Percentiles rank a stretch among this genome's conserved stretches.
These are phyloP conservation scores for Salix caprea DNA, from an alignment of 345 rosid species.

Conservation along the genomic window DNA sequence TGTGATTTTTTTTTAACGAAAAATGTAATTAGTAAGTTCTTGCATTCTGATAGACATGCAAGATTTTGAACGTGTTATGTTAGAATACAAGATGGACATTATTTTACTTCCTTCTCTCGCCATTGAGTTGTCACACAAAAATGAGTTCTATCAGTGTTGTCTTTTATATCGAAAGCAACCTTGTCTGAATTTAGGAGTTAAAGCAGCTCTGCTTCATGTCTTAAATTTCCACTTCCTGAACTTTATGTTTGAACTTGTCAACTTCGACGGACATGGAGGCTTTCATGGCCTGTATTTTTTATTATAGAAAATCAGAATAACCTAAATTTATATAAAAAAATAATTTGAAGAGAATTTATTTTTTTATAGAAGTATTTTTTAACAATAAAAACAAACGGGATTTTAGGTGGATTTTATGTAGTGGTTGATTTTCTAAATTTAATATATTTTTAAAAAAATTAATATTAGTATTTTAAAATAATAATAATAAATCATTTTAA, in stretches of 20 bases:
- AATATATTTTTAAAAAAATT: too few species aligned
- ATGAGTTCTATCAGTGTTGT: background rate
- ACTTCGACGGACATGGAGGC: background rate
- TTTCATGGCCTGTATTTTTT: too few species aligned
- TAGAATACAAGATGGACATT: background rate
- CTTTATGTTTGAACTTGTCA: background rate
- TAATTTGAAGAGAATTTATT: too few species aligned
- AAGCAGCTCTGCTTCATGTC: background rate
- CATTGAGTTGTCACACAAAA: background rate
- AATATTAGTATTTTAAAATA: too few species aligned
- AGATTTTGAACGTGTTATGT: background rate
- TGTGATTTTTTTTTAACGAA: background rate
- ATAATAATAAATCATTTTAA: too few species aligned
- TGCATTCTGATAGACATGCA: background rate
- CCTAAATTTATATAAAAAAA: too few species aligned
- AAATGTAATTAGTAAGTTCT: background rate
- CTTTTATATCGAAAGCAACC: background rate
- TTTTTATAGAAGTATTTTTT: too few species aligned
- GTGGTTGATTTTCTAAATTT: too few species aligned
- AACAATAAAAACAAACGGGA: too few species aligned
- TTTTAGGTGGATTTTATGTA: too few species aligned
- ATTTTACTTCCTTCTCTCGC: background rate
- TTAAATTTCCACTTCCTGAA: background rate
- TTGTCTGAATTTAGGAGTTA: background rate
- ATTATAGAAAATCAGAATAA: too few species aligned